Evolutionary conservation across 2,329 filamentous ascomycete species (phyloP).

Genomic region (Aulographum hederae): DNA sequence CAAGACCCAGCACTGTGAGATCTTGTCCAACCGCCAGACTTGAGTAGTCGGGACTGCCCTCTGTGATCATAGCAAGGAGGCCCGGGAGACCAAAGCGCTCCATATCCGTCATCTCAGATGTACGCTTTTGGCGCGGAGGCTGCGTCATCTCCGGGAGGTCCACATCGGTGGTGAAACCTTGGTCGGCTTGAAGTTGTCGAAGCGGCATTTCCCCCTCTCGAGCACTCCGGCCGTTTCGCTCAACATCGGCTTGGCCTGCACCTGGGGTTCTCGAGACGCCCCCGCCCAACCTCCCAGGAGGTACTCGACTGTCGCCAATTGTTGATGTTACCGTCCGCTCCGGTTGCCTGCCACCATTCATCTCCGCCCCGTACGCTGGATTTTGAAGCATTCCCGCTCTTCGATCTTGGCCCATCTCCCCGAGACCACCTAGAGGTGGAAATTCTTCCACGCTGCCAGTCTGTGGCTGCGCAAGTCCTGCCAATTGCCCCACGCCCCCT

Average conservation of each 20-base stretch:
- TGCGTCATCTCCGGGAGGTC: conserved; percentile 13
- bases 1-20: conserved; percentile 42
- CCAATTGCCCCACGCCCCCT: conserved; percentile 31
- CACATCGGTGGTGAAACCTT: conserved; percentile 5
- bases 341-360: neutral
- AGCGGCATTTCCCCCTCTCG: no score
- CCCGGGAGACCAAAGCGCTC: conserved; percentile 43
- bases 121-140: conserved; percentile 21
- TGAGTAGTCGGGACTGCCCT: conserved; percentile 31
- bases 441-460: conserved; percentile 41
- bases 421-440: conserved; percentile 34
- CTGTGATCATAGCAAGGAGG: conserved; percentile 37
- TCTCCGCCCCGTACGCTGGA: conserved; percentile 15
- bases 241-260: neutral
- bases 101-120: conserved; percentile 39
- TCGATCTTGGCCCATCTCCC: conserved; percentile 31
- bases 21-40: conserved; percentile 43
- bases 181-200: conserved; percentile 16
- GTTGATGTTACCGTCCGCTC: no score
- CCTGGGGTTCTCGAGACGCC: neutral
- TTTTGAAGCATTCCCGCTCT: conserved; percentile 31
- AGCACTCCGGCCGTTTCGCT: conserved; percentile 9
- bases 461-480: conserved; percentile 29
- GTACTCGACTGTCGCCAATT: no score
- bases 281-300: neutral